Evolutionary conservation across 768 basidiomycete species (phyloP), one percentile per base, ranked within the genome.

Genomic region (Serendipita indica): DNA sequence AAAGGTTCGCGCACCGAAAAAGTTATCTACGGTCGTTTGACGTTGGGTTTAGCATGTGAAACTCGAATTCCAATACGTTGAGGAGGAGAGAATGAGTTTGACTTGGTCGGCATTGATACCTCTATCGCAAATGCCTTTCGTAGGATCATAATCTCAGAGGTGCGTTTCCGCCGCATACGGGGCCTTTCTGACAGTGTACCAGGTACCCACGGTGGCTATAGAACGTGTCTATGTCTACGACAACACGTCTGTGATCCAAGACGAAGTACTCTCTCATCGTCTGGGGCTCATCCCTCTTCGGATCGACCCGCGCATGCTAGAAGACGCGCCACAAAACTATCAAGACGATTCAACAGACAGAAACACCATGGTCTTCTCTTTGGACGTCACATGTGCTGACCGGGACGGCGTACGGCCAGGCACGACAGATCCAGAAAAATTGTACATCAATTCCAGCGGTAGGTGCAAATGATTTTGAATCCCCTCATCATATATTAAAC

Each of bases 71-170:
- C 81, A 86, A 61, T 78, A 87, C 39, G 72, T 93, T 33, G 94
- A 92, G 0, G 78, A 85, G 39, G 78, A 84, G 14, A 84, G 86
- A 1, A 80, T 96, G 93, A 97, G 64, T 94, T 99, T 69, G 96
- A 99, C 71, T 74, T 98, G 43, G 79, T 97, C 59, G 93, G 94
- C 3, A 86, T 97, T 28, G 94, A 99, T 68, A 89, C 96, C 0
- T 88, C 90, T 14, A 87, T 99, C 60, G 92, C 96, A 30, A 98
- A 99, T 69, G 91, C 94, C 0, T 80, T 94, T 63, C 77, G 96
- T 27, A 77, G 96, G 59, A 90, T 96, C 58, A 76, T 97, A 68
- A 87, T 98, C 46, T 86, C 94, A 7, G 96, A 99, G 78, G 93
- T 91, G 60, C 57, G 79, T 69, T 30, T 33, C 13, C 3, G 7